Percentiles rank a stretch among this genome's conserved stretches.
These are phyloP conservation scores for Phaseolus coccineus DNA, from an alignment of 331 rosid genomes.

Conservation along the genomic window DNA sequence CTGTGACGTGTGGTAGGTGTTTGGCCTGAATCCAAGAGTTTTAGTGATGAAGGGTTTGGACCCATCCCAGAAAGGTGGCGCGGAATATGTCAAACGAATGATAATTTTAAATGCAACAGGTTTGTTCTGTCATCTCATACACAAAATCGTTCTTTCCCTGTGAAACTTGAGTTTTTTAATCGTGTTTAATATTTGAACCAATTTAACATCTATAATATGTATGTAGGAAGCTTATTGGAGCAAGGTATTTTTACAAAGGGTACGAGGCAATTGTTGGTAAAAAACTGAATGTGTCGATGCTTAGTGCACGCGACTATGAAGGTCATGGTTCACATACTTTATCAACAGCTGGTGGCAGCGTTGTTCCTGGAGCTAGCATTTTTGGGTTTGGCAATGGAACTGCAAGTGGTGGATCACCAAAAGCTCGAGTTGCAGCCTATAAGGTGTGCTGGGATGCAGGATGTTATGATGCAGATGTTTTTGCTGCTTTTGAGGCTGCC, in stretches of 20 bases:
- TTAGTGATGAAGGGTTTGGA: conserved; percentile 68
- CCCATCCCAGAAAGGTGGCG: conserved; percentile 71
- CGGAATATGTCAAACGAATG: conserved; percentile 56
- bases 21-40: conserved; percentile 85
- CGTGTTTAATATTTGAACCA: background rate
- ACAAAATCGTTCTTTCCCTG: background rate
- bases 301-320: conserved; percentile 55
- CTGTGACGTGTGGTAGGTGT: conserved; percentile 55
- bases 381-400: conserved; percentile 70
- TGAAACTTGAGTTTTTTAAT: background rate
- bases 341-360: conserved; percentile 78
- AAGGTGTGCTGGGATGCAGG: conserved; percentile 69
- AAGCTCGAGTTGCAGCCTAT: conserved; percentile 76
- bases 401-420: conserved; percentile 87
- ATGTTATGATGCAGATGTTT: conserved; percentile 70
- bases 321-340: conserved; percentile 88
- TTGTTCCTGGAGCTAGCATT: conserved; percentile 51
- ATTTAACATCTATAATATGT: background rate
- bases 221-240: conserved; percentile 83
- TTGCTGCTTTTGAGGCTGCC: conserved; percentile 82
- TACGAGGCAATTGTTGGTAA: background rate
- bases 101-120: conserved; percentile 69
- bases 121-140: conserved; percentile 25
- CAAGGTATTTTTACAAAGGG: conserved; percentile 71
- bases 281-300: background rate